Conservation (phyloP, 352 stramenopile species). For the Halophytophthora polymorphica region DNA sequence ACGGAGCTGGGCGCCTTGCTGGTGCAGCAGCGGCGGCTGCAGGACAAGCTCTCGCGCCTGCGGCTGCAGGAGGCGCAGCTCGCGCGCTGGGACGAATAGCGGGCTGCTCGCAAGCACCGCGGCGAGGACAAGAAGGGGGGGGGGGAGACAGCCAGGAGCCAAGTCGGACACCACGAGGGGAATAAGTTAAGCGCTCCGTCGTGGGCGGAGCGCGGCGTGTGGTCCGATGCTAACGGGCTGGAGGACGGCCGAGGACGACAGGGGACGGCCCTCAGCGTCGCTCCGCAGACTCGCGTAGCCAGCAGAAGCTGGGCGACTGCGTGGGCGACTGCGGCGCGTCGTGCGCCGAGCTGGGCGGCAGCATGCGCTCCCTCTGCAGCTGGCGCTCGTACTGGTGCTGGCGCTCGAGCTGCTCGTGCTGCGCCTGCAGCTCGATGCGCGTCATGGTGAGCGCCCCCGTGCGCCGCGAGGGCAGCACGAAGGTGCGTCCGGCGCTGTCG, state of each 20-base stretch:
- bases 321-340: slow-evolving; percentile 23
- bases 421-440: slow-evolving; percentile 20
- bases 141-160: neutral
- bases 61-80: slow-evolving; percentile 46
- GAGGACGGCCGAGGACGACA: too few species aligned
- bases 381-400: slow-evolving; percentile 18
- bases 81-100: slow-evolving; percentile 31
- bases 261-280: slow-evolving; percentile 11
- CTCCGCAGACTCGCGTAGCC: slow-evolving; percentile 32
- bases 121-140: neutral
- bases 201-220: neutral
- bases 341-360: slow-evolving; percentile 3
- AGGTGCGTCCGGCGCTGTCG: slow-evolving; percentile 12
- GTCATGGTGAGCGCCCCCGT: slow-evolving; percentile 5
- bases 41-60: slow-evolving; percentile 34
- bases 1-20: slow-evolving; percentile 42
- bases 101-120: neutral
- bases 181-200: slow-evolving; percentile 48
- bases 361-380: slow-evolving; percentile 18
- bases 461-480: slow-evolving; percentile 13
- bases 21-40: slow-evolving; percentile 36
- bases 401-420: slow-evolving; percentile 16
- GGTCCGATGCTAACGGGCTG: neutral
- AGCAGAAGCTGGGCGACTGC: slow-evolving; percentile 25
- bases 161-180: neutral